Evolutionary conservation across 306 rosid genomes (phyloP).

Genomic region (Heteromeles arbutifolia): DNA sequence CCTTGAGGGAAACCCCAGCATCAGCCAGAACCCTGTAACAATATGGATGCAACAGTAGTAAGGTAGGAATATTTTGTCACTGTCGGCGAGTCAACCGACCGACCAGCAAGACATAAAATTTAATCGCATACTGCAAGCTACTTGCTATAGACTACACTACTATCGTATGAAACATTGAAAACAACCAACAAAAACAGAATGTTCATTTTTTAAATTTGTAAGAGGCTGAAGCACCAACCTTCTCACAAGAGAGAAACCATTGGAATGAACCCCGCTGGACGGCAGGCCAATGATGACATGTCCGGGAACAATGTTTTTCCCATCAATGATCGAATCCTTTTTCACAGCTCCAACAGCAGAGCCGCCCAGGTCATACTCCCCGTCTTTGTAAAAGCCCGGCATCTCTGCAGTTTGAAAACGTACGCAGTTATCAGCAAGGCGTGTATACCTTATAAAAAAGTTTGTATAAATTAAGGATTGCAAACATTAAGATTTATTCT

Average conservation of each 20-base stretch:
- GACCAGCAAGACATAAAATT: neutral
- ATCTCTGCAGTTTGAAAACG: conserved; percentile 82
- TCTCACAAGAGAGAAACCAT: conserved; percentile 90
- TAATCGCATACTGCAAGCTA: too few species aligned
- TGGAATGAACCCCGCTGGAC: conserved; percentile 89
- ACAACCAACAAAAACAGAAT: too few species aligned
- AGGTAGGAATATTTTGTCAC: neutral
- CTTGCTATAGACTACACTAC: too few species aligned
- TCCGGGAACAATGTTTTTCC: conserved; percentile 59
- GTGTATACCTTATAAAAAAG: too few species aligned
- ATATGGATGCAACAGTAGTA: neutral
- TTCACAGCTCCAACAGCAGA: conserved; percentile 84
- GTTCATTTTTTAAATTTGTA: too few species aligned
- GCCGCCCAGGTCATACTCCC: conserved; percentile 92
- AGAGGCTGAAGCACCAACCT: conserved; percentile 33
- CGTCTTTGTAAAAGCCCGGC: conserved; percentile 81
- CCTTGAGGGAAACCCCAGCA: conserved; percentile 59
- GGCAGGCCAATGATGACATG: conserved; percentile 81
- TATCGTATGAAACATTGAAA: too few species aligned
- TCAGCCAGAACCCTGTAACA: conserved; percentile 55
- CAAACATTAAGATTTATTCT: too few species aligned
- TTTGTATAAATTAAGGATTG: too few species aligned
- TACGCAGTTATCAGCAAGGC: neutral
- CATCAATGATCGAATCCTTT: conserved; percentile 65
- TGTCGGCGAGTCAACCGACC: neutral